Evolutionary conservation across 2,329 filamentous ascomycete species (phyloP).

Genomic region (Sarocladiaceae sp.): DNA sequence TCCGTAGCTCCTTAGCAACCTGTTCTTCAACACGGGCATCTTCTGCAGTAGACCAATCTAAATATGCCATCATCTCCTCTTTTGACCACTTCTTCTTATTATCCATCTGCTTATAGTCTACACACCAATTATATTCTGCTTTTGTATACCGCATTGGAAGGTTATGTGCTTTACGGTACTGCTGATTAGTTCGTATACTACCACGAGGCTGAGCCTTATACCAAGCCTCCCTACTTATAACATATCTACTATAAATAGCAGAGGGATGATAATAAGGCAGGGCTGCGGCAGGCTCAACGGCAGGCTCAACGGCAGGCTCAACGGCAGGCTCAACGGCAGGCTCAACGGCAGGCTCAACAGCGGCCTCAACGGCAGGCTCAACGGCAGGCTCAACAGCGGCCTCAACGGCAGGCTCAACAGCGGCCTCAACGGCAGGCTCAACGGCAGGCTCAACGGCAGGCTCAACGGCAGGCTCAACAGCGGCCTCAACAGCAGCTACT

Average conservation of each 20-base stretch:
- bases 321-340: not conserved
- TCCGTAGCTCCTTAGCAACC: not conserved
- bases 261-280: not conserved
- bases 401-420: not conserved
- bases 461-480: not conserved
- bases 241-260: not conserved
- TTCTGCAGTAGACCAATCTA: not conserved
- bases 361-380: not conserved
- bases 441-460: not conserved
- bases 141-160: not conserved
- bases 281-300: not conserved
- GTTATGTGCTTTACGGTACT: not conserved
- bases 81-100: not conserved
- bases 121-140: not conserved
- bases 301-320: not conserved
- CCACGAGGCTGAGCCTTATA: conserved; percentile 2
- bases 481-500: too few relatives aligned
- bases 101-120: not conserved
- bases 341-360: too few relatives aligned
- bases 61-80: not conserved
- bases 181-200: not conserved
- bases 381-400: not conserved
- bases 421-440: too few relatives aligned
- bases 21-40: not conserved
- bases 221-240: not conserved